Base-by-base conservation (phyloP, 257 asterid genomes). In the Salvia miltiorrhiza region DNA sequence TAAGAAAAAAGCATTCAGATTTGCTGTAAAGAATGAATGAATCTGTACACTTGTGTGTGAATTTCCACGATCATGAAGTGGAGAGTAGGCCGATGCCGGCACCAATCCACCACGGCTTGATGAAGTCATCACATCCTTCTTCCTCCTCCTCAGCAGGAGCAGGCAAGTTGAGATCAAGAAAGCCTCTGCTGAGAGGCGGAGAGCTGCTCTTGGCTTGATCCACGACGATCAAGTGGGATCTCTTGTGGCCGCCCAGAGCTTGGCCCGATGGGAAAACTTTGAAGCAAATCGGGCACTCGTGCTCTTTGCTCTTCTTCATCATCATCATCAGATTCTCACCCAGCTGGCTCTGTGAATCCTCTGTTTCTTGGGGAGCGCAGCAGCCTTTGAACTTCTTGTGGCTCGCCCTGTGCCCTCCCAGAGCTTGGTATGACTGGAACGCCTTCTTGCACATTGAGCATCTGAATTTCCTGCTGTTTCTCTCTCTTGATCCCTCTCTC, bases 371-470 rank as follows among this genome's bases (percentile, higher is more conserved):
- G 70, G 88, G 84, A 40, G 78, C 79, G 74, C 81, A 86, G 71
- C 87, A 83, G 30, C 87, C 88, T 62, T 85, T 91, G 84, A 83
- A 81, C 77, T 85, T 92, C 64, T 88, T 88, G 77, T 92, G 96
- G 70, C 98, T 92, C 2, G 98, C 96, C 60, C 96, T 85, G 70
- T 92, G 98, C 2, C 98, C 98, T 0, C 98, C 98, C 14, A 92
- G 67, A 9, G 98, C 98, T 79, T 92, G 98, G 76, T 87, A 90
- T 1, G 97, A 88, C 17, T 85, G 81, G 60, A 92, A 92, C 4
- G 73, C 78, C 67, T 83, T 92, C 61, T 80, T 85, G 78, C 98
- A 92, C 52, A 80, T 76, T 7, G 84, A 73, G 79, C 98, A 92
- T 54, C 73, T 76, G 80, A 90, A 92, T 49, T 76, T 83, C 73